Evolutionary conservation across 2,329 filamentous ascomycete genomes (phyloP), one percentile per base, ranked within the genome.

Genomic region (Exophiala sideris): DNA sequence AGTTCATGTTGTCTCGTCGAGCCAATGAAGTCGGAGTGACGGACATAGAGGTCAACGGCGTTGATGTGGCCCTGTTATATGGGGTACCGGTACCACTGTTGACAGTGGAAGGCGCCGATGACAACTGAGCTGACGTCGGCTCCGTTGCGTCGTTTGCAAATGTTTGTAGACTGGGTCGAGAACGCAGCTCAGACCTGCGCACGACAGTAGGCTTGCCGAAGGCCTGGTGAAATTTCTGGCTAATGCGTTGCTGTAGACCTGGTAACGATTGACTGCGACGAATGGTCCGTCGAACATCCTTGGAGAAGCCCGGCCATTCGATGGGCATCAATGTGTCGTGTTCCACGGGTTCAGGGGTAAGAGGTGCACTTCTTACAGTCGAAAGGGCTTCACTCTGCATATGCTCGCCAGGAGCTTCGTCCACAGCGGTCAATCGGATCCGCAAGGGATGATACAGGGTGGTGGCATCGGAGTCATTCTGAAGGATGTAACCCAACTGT

Each of bases 121-220:
- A 62, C 24, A 34, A 41, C 24, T 46, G 52, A 3, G 47, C 42
- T 5, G 41, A 50, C 3, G 32, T 36, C 5, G 39, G 35, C 5
- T 34, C 32, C 9, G 47, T 40, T n/a, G 42, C 44, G 9, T 61
- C 60, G 14, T 21, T 24, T 18, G 50, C 39, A 10, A 60, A 48
- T 5, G 59, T 58, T 21, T 64, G 56, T 32, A 62, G 42, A 47
- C 62, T 64, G 10, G 56, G 62, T 32, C 62, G 56, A 29, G 58
- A 54, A 12, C 57, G 47, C 18, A 59, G 33, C 14, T 60, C 54
- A 16, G 60, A 39, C 39, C 58, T 54, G 21, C 48, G 41, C 20
- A 64, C 56, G n/a, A 62, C 58, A n/a, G 62, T 64, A 36, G 57
- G 50, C 35, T 58, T 56, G 24, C 48, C 49, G 20, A 61, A 57